phyloP scores from a whole-genome alignment of 1,284 basidiomycete genomes.

The Coniferiporia weirii region DNA sequence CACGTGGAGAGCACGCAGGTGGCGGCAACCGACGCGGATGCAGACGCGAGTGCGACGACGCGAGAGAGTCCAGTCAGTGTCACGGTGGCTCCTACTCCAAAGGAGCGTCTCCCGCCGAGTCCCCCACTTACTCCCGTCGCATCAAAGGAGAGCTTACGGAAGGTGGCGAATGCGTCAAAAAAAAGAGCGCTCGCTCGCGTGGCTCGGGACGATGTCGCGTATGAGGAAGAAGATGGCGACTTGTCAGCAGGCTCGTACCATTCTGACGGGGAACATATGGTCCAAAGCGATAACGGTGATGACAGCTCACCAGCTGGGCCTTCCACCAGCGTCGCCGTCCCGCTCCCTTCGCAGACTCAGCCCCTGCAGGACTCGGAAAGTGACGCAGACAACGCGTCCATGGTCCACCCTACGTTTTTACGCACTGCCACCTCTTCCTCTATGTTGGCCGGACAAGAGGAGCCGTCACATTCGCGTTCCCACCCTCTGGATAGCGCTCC shows the following conservation, averaged over 20 bases:
- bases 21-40: neutral
- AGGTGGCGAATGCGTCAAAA: neutral
- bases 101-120: slow-evolving; percentile 20
- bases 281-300: slow-evolving; percentile 1
- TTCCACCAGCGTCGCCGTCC: neutral
- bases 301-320: neutral
- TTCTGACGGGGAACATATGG: slow-evolving; percentile 4
- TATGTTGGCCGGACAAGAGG: neutral
- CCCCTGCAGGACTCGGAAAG: neutral
- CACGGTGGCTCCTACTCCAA: slow-evolving; percentile 7
- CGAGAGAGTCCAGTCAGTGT: neutral
- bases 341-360: neutral
- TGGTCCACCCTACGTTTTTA: neutral
- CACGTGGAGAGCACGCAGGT: neutral
- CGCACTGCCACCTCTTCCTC: neutral
- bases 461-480: neutral
- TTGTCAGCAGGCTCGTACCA: slow-evolving; percentile 4
- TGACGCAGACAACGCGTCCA: neutral
- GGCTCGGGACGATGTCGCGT: neutral
- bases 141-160: slow-evolving; percentile 12
- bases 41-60: neutral
- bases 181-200: neutral
- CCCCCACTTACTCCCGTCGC: slow-evolving; percentile 21
- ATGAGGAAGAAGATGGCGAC: neutral
- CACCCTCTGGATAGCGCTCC: slow-evolving; percentile 9